These are phyloP conservation scores for Magnolia officinalis DNA, from an alignment of 164 flowering plant species.

Conservation along the genomic window DNA sequence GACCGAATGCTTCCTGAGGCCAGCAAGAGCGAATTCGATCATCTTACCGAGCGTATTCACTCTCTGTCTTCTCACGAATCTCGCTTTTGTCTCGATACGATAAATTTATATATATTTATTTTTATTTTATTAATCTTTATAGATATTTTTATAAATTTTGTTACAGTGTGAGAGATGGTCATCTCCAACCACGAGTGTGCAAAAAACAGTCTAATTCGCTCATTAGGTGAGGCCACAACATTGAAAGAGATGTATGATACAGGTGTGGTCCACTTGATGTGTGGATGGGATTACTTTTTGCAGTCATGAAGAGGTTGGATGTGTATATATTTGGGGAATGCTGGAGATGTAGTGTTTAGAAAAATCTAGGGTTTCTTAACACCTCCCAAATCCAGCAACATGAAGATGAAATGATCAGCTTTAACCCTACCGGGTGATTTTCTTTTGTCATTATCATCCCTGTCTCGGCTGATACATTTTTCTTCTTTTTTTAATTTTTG, in stretches of 20 bases:
- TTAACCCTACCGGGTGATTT: slow-evolving; percentile 9
- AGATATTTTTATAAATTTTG: not conserved
- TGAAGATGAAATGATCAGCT: not conserved
- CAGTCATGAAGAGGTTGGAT: no score
- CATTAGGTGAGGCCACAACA: no score
- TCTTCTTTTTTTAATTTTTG: not conserved
- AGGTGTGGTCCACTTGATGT: no score
- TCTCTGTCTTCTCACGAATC: not conserved
- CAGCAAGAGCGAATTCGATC: slow-evolving; percentile 12
- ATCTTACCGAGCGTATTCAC: slow-evolving; percentile 1
- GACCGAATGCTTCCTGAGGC: slow-evolving; percentile 12
- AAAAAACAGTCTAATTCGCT: no score
- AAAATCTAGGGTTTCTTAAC: slow-evolving; percentile 9
- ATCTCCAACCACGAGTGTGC: no score
- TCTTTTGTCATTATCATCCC: slow-evolving; percentile 7
- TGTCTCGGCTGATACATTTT: slow-evolving; percentile 13
- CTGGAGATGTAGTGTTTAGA: slow-evolving; percentile 17
- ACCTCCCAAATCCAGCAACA: slow-evolving; percentile 18
- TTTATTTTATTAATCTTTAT: not conserved
- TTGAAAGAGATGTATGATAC: no score
- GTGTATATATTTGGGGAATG: not conserved
- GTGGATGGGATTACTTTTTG: no score
- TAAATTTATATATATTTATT: not conserved
- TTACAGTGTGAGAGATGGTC: no score
- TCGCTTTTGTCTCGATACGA: slow-evolving; percentile 4